Conservation (phyloP, 768 basidiomycete genomes). For the Tylopilus balloui region DNA sequence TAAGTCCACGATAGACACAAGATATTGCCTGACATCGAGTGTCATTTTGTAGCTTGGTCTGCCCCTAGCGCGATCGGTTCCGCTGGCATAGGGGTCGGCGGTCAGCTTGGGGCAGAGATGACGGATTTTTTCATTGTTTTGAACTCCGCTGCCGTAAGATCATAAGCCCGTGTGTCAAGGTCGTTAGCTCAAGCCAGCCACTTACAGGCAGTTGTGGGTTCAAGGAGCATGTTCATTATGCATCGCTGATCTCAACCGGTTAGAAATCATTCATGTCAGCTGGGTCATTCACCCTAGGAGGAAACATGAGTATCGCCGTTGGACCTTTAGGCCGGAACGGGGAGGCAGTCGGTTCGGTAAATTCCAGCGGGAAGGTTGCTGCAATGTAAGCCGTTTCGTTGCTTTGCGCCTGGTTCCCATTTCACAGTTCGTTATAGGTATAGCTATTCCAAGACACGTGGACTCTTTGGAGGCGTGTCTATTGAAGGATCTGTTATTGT, state of each 20-base stretch:
- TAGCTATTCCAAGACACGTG: conserved; percentile 87
- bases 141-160: conserved; percentile 70
- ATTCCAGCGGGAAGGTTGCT: conserved; percentile 79
- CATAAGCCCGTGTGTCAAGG: background rate
- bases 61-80: conserved; percentile 94
- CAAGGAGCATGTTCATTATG: background rate
- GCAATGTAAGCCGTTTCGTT: conserved; percentile 63
- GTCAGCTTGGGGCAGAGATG: conserved; percentile 79
- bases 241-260: conserved; percentile 16
- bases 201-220: conserved; percentile 58
- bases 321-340: conserved; percentile 93
- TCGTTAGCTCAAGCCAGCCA: conserved; percentile 3
- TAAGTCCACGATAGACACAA: conserved; percentile 37
- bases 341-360: conserved; percentile 82
- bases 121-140: conserved; percentile 90
- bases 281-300: conserved; percentile 85
- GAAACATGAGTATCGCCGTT: conserved; percentile 83
- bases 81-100: conserved; percentile 85
- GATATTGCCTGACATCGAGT: background rate
- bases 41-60: conserved; percentile 81
- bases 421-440: conserved; percentile 47
- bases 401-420: background rate
- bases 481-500: conserved; percentile 87
- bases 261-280: conserved; percentile 90
- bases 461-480: conserved; percentile 90